phyloP scores from a whole-genome alignment of 805 yeast species.

The Ogataea glucozyma region DNA sequence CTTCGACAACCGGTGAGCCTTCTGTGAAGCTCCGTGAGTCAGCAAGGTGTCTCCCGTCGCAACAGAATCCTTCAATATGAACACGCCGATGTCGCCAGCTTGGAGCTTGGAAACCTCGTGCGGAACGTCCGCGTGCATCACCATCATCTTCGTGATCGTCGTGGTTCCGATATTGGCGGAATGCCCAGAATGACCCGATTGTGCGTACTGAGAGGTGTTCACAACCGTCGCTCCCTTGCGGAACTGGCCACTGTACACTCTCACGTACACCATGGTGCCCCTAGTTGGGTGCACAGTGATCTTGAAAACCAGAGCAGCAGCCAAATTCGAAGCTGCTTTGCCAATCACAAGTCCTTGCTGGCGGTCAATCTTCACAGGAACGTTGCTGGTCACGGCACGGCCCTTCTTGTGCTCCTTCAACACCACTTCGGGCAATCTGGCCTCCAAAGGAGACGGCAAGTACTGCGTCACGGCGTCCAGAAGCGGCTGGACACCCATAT shows the following conservation, averaged over 20 bases:
- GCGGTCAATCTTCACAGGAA: conserved; percentile 42
- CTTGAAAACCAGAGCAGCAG: conserved; percentile 87
- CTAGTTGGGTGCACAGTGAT: conserved; percentile 82
- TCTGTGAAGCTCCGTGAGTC: conserved; percentile 55
- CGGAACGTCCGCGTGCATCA: conserved; percentile 89
- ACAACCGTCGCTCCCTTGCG: conserved; percentile 59
- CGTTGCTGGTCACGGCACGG: conserved; percentile 12
- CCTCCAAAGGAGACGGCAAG: conserved; percentile 80
- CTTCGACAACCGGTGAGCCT: conserved; percentile 26
- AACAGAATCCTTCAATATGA: conserved; percentile 70
- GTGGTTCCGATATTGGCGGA: too few relatives aligned
- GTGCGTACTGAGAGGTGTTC: conserved; percentile 70
- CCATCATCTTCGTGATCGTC: conserved; percentile 63
- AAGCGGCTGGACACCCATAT: conserved; percentile 93
- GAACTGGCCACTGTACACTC: conserved; percentile 84
- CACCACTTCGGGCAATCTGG: conserved; percentile 40
- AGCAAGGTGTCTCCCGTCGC: conserved; percentile 91
- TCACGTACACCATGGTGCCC: conserved; percentile 79
- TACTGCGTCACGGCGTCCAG: conserved; percentile 78
- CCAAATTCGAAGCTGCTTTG: too few relatives aligned
- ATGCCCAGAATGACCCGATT: conserved; percentile 22
- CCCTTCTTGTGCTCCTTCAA: conserved; percentile 22
- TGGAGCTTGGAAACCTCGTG: conserved; percentile 62
- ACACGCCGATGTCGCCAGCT: conserved; percentile 90
- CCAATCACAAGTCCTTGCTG: conserved; percentile 52